Base-by-base conservation (phyloP, 2,329 filamentous ascomycete species). In the Lasiodiplodia hormozganensis region DNA sequence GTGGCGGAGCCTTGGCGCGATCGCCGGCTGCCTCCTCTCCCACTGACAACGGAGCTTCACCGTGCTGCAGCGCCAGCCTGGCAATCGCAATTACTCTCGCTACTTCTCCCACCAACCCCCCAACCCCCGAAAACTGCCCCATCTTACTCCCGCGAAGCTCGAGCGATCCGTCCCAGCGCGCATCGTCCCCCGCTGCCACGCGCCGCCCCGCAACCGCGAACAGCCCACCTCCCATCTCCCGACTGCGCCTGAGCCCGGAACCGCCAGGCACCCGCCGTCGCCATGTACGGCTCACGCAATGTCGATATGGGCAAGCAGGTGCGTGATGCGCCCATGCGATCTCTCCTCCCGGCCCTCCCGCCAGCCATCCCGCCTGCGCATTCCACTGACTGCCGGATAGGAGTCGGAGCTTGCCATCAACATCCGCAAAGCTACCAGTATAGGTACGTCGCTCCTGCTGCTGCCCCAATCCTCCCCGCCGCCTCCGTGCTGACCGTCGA, bases 341-440 rank as follows among this genome's bases (percentile, higher is more conserved):
- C 14, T 18, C 8, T 38, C 18, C 36, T 38, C 18, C 7, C 34
- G 23, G 36, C 16, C 36, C 23, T 36, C 47, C 69, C 11, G 31
- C 25, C 23, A 21, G 67, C 36, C 3, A 78, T 23, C 25, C 51
- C 51, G 65, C 60, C 18, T 16, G 43, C 47, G 28, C 60, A 49
- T 12, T n/a, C 21, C 31, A 38, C 60, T 64, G 47, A 64, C 47
- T 10, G 18, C 31, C 34, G 43, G 87, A 86, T 86, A 88, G 74
- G 88, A 90, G 79, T 83, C 86, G 57, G 88, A 90, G 77, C 83
- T 90, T 72, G 84, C 87, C 76, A 87, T 88, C 76, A 88, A 90
- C 79, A 90, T 90, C 77, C 86, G 86, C 75, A 90, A 90, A 81
- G 88, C 88, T 43, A 90, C 88, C 18, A 89, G 85, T 76, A 87